phyloP scores from a whole-genome alignment of 176 grass and related monocot genomes.

The Zea mays region DNA sequence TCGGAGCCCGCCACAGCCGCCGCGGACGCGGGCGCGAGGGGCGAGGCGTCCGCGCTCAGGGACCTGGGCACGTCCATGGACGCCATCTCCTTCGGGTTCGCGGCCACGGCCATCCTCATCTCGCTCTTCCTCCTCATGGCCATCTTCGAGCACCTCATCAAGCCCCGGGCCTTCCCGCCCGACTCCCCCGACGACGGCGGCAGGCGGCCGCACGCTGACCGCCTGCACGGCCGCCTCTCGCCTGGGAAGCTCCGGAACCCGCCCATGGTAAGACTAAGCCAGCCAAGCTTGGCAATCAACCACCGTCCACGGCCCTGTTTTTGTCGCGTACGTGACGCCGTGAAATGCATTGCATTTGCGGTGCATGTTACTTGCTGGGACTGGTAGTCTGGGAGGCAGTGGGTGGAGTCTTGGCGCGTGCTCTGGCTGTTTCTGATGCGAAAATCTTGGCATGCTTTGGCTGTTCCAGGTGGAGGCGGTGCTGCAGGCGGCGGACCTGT shows the following conservation, averaged over 20 bases:
- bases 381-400: not conserved
- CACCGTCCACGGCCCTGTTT: not conserved
- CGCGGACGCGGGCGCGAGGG: slow-evolving; percentile 33
- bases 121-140: slow-evolving; percentile 99
- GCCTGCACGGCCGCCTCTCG: slow-evolving; percentile 11
- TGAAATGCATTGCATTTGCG: not conserved
- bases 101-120: slow-evolving; percentile 86
- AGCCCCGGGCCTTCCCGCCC: slow-evolving; percentile 58
- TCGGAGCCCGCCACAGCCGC: slow-evolving; percentile 28
- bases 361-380: not conserved
- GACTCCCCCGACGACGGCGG: not conserved
- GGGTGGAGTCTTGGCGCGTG: not conserved
- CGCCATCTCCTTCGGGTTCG: slow-evolving; percentile 92
- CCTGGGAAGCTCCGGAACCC: slow-evolving; percentile 53
- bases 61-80: slow-evolving; percentile 93
- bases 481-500: slow-evolving; percentile 46
- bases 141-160: slow-evolving; percentile 97
- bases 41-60: slow-evolving; percentile 51
- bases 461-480: slow-evolving; percentile 45
- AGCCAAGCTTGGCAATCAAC: not conserved
- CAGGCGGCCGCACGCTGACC: not conserved
- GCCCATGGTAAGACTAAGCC: slow-evolving; percentile 37
- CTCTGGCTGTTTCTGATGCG: slow-evolving; percentile 2
- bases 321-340: not conserved
- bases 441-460: not conserved